Base-by-base conservation (phyloP, 352 stramenopile genomes). In the Globisporangium nagaii region DNA sequence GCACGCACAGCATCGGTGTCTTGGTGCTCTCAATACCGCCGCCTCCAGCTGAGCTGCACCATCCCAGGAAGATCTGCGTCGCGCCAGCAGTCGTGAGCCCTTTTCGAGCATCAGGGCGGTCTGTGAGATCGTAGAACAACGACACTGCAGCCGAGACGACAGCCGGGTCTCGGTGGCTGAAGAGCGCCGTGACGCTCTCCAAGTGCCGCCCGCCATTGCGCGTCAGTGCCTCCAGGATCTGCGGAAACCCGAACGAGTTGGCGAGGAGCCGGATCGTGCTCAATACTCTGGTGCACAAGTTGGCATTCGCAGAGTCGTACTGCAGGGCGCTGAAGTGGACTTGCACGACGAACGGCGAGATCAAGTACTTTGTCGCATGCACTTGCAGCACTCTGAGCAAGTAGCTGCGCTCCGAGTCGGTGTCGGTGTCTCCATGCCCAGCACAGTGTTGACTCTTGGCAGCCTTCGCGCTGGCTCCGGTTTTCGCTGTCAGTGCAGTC, bases 11-110 rank as follows among this genome's bases (percentile, higher is more conserved):
- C n/a, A 48, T 34, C 7, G 45, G 49, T 1, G 63, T 61, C 53
- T 74, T 46, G 2, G 61, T 39, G 50, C 52, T 41, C 52, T 73
- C 45, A 47, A 85, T 53, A 8, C 52, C 39, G 22, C n/a, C n/a
- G n/a, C n/a, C n/a, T n/a, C n/a, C n/a, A n/a, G n/a, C n/a, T n/a
- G 45, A 53, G 54, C 49, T 39, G 35, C 70, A 84, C 71, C 71
- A 84, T 13, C 63, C 46, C 25, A 84, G 39, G 19, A 90, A 65
- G 15, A 80, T 56, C 9, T 70, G 56, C 6, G 80, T 58, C 12
- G 79, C 75, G 8, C 82, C 82, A 11, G 75, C 82, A 3, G 74
- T 84, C 13, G 78, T 88, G 31, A 93, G 68, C 3, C 71, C 79
- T 10, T 73, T 63, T 17, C 82, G 72, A 0, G 71, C 82, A 34